These are phyloP conservation scores for Plasmodium coatneyi DNA, from an alignment of 169 alveolate species.

Conservation along the genomic window DNA sequence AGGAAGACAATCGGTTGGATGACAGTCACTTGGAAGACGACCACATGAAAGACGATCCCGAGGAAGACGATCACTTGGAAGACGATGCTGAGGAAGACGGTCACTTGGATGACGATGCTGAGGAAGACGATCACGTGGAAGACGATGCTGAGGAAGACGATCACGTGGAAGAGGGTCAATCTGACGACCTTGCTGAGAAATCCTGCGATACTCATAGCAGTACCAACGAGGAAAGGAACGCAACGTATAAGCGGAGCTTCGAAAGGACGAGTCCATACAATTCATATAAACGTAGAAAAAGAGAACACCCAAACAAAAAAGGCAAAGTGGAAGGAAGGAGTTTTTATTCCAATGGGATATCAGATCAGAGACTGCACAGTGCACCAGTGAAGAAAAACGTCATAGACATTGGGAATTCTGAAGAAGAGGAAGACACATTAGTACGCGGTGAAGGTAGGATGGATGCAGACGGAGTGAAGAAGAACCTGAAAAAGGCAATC, in stretches of 20 bases:
- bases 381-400: background rate
- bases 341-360: background rate
- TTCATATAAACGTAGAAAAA: background rate
- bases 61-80: too few relatives aligned
- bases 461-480: background rate
- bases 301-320: background rate
- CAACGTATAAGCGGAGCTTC: background rate
- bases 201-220: background rate
- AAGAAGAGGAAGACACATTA: background rate
- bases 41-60: too few relatives aligned
- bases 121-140: too few relatives aligned
- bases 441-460: constrained; percentile 9
- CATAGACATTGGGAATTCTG: background rate
- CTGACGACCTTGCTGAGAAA: background rate
- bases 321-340: background rate
- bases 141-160: too few relatives aligned
- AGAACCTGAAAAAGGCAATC: background rate
- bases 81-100: too few relatives aligned
- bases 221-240: background rate
- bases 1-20: too few relatives aligned
- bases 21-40: too few relatives aligned
- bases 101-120: too few relatives aligned
- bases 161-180: background rate
- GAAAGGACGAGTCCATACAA: background rate
- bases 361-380: background rate